These are phyloP conservation scores for Aureococcus anophagefferens DNA, from an alignment of 108 stramenopile genomes.

Conservation along the genomic window DNA sequence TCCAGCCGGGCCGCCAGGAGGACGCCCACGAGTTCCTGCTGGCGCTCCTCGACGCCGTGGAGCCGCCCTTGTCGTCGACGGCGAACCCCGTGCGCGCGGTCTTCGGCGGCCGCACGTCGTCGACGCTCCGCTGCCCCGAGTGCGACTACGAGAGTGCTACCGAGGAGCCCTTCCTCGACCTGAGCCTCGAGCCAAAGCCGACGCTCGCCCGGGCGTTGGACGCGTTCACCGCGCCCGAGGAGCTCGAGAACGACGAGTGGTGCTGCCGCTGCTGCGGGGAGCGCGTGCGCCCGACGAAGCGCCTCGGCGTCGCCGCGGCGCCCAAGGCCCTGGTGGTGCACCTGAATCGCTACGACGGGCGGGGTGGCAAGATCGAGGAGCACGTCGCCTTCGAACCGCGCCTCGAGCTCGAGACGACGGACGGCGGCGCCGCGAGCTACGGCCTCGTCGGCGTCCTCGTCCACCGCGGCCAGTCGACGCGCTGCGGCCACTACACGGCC, in stretches of 20 bases:
- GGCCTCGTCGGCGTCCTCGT: constrained; percentile 57
- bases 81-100: constrained; percentile 73
- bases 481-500: constrained; percentile 70
- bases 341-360: constrained; percentile 69
- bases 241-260: constrained; percentile 81
- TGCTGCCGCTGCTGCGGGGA: constrained; percentile 75
- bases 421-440: constrained; percentile 26
- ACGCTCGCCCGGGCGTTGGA: constrained; percentile 56
- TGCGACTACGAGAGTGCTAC: constrained; percentile 78
- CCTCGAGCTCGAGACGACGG: neutral
- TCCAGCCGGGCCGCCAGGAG: constrained; percentile 83
- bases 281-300: constrained; percentile 63
- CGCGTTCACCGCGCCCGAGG: constrained; percentile 70
- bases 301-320: constrained; percentile 60
- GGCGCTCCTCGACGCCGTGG: constrained; percentile 75
- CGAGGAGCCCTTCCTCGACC: constrained; percentile 87
- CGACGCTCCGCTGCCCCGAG: constrained; percentile 66
- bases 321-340: constrained; percentile 84
- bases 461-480: constrained; percentile 64
- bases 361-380: neutral
- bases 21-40: constrained; percentile 96
- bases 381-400: neutral
- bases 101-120: constrained; percentile 84
- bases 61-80: no score
- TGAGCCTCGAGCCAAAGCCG: constrained; percentile 73